phyloP scores from a whole-genome alignment of 495 filamentous ascomycete species.

The Cetradonia linearis region DNA sequence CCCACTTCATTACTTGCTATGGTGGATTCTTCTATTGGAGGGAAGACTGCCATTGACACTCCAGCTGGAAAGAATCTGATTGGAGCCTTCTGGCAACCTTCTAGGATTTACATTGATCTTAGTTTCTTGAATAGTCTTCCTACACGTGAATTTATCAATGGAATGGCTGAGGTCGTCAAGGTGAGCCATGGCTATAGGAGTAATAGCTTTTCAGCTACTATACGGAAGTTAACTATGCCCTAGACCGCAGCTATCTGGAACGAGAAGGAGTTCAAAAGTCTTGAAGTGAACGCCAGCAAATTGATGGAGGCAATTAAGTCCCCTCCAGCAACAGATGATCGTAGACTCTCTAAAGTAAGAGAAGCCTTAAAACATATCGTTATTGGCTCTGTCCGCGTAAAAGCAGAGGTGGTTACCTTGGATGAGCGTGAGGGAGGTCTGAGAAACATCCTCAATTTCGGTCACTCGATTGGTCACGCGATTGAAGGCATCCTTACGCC shows the following conservation, averaged over 20 bases:
- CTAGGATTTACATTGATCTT: slow-evolving; percentile 87
- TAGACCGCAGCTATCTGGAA: slow-evolving; percentile 92
- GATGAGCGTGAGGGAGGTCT: slow-evolving; percentile 94
- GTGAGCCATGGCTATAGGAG: slow-evolving; percentile 22
- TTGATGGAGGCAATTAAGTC: slow-evolving; percentile 64
- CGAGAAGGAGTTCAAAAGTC: slow-evolving; percentile 70
- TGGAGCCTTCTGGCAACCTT: slow-evolving; percentile 92
- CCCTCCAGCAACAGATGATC: slow-evolving; percentile 41
- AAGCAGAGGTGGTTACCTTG: slow-evolving; percentile 83
- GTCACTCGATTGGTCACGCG: slow-evolving; percentile 96
- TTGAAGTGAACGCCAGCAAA: slow-evolving; percentile 68
- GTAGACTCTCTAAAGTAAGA: slow-evolving; percentile 57
- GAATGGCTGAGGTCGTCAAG: slow-evolving; percentile 97
- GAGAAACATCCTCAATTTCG: slow-evolving; percentile 92
- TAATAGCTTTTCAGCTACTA: neutral
- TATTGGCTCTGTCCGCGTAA: slow-evolving; percentile 77
- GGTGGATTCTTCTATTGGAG: slow-evolving; percentile 97
- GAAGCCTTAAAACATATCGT: slow-evolving; percentile 77
- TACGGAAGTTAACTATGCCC: slow-evolving; percentile 12
- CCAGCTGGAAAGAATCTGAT: slow-evolving; percentile 96
- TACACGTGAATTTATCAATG: slow-evolving; percentile 90
- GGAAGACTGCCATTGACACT: slow-evolving; percentile 89
- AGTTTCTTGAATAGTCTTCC: slow-evolving; percentile 87
- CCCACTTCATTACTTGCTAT: slow-evolving; percentile 91
- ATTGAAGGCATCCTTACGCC: slow-evolving; percentile 92